phyloP scores from a whole-genome alignment of 2,329 filamentous ascomycete species.

The Lasiodiplodia sp. region DNA sequence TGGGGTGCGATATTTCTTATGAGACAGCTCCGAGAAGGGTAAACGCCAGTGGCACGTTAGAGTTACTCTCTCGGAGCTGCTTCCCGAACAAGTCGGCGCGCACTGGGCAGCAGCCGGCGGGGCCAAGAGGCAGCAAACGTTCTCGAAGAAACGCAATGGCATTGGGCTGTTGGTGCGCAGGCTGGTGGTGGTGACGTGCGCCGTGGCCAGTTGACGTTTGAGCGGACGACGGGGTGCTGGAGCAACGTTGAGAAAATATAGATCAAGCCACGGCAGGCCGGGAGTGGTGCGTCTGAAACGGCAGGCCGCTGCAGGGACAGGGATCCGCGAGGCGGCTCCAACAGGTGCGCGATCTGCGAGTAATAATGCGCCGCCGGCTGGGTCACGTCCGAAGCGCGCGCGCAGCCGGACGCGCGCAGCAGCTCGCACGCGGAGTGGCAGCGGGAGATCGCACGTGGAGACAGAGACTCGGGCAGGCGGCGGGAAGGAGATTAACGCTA shows the following conservation, averaged over 20 bases:
- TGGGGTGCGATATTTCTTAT: not conserved
- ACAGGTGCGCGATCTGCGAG: conserved; percentile 24
- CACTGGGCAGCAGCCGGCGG: conserved; percentile 18
- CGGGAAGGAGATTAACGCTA: conserved; percentile 12
- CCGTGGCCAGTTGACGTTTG: conserved; percentile 18
- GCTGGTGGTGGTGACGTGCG: conserved; percentile 17
- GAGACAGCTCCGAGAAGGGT: not conserved
- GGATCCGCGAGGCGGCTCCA: conserved; percentile 21
- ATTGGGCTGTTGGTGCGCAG: not conserved
- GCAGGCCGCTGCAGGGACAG: conserved; percentile 18
- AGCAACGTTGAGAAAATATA: conserved; percentile 11
- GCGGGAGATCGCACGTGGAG: conserved; percentile 28
- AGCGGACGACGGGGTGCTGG: conserved; percentile 9
- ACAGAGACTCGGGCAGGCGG: not conserved
- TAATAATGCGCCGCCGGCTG: conserved; percentile 2
- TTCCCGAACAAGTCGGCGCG: conserved; percentile 4
- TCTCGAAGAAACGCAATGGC: conserved; percentile 2
- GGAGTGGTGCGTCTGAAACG: conserved; percentile 25
- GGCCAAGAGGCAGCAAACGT: not conserved
- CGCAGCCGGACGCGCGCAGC: conserved; percentile 4
- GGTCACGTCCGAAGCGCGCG: conserved; percentile 16
- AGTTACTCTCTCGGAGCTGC: conserved; percentile 13
- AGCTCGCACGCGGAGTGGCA: conserved; percentile 8
- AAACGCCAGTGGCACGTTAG: conserved; percentile 7
- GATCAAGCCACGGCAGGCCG: conserved; percentile 17